A percentile compares a stretch with the other conserved stretches of the same genome.
Conservation (phyloP, 345 rosid species). For the Populus davidiana region DNA sequence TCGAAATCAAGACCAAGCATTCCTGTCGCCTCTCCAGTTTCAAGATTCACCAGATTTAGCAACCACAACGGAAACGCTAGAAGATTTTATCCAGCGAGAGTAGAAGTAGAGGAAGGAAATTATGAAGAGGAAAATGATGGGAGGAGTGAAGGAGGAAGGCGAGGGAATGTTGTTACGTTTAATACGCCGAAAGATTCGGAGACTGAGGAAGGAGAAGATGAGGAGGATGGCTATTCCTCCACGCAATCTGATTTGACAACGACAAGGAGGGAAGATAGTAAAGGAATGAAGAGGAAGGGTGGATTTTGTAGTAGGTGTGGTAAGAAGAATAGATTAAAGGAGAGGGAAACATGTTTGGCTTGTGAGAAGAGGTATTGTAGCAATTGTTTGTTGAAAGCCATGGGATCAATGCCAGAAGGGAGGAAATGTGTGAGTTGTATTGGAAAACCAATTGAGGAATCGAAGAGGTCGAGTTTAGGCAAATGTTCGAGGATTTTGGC, state of each 20-base stretch:
- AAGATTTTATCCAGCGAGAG: not conserved
- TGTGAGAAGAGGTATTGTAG: slow-evolving; percentile 58
- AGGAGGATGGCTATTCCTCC: slow-evolving; percentile 25
- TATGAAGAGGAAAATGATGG: not conserved
- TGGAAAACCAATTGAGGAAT: slow-evolving; percentile 51
- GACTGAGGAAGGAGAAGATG: slow-evolving; percentile 22
- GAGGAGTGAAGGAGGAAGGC: not conserved
- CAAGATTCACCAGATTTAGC: slow-evolving; percentile 25
- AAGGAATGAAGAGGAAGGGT: slow-evolving; percentile 18
- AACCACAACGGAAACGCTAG: not conserved
- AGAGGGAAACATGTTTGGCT: slow-evolving; percentile 52
- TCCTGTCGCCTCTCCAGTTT: slow-evolving; percentile 32
- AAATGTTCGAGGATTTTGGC: slow-evolving; percentile 48
- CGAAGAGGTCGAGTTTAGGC: slow-evolving; percentile 42
- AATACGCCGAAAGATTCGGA: slow-evolving; percentile 35
- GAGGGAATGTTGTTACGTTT: slow-evolving; percentile 30
- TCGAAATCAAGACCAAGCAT: slow-evolving; percentile 10
- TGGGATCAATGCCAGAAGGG: slow-evolving; percentile 82
- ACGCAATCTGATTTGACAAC: slow-evolving; percentile 14
- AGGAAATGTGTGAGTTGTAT: slow-evolving; percentile 65
- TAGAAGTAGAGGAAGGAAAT: not conserved
- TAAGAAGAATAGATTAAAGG: slow-evolving; percentile 41
- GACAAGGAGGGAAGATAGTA: not conserved
- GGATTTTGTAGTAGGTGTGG: slow-evolving; percentile 49
- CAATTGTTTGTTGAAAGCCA: slow-evolving; percentile 59